Evolutionary conservation across 164 flowering plant species (phyloP), one percentile per base, ranked within the genome.

Genomic region (Cinnamomum micranthum): DNA sequence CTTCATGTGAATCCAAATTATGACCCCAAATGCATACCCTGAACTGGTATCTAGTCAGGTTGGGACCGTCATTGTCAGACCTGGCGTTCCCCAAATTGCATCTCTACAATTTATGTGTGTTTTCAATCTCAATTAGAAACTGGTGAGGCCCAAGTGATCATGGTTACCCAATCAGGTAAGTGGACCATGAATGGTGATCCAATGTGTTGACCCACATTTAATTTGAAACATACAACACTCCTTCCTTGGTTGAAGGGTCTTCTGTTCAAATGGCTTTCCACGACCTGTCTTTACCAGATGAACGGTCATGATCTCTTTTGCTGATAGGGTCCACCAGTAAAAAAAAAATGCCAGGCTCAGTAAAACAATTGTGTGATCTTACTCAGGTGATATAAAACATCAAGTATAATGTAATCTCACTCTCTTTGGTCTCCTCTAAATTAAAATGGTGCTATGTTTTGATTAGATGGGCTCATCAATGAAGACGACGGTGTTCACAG

Each of bases 391-490:
- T 41, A 1, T 41, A 41, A 41, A 41, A 41, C 10, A 7, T 9
- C 47, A 7, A 73, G 4, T 2, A 14, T 55, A 28, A 25, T 73
- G 47, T 14, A n/a, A 25, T 55, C 60, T 15, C 2, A 14, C 20
- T 66, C 14, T 31, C 7, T 28, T 19, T 31, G 41, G 10, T 66
- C n/a, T 66, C 67, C 31, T 66, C 69, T 66, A 25, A 66, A 27
- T 31, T 1, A 27, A 15, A 3, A 19, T 15, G 5, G 19, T 12
- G 2, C 47, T 31, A 6, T 19, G 47, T n/a, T 69, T 69, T 23
- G 3, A 69, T n/a, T 84, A 91, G 93, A 89, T 91, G 96, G 93
- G 96, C 13, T 80, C 90, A 7, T 78, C 87, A 15, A 85, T 89
- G 89, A 80, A 76, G 74, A 73, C 75, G 69, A 79, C 82, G 11